These are phyloP conservation scores for Candida stauntonica DNA, from an alignment of 805 yeast species.

Conservation along the genomic window DNA sequence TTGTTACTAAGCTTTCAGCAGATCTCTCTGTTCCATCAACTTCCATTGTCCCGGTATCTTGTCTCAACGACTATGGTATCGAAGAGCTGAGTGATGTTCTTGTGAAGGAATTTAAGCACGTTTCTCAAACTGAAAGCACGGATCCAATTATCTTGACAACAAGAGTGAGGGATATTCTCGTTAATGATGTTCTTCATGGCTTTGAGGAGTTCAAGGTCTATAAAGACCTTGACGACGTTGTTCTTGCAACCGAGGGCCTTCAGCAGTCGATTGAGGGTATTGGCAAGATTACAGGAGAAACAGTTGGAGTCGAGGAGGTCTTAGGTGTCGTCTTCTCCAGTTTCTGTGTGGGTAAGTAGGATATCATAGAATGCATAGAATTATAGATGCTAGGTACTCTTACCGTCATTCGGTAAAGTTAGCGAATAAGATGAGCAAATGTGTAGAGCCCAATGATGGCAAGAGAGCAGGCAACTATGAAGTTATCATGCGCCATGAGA, in stretches of 20 bases:
- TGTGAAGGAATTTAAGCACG: constrained; percentile 39
- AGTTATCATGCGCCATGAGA: no score
- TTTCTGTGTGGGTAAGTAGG: constrained; percentile 87
- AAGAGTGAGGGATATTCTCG: constrained; percentile 69
- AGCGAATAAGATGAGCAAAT: no score
- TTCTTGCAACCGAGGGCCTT: constrained; percentile 74
- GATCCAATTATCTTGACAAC: constrained; percentile 72
- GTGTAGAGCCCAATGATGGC: no score
- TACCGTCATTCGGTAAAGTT: no score
- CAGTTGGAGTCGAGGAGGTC: constrained; percentile 85
- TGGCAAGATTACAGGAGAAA: constrained; percentile 87
- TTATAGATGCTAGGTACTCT: no score
- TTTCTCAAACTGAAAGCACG: constrained; percentile 46
- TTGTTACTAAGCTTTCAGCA: constrained; percentile 23
- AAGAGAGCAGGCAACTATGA: no score
- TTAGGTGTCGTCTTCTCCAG: constrained; percentile 86
- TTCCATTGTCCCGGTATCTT: constrained; percentile 48
- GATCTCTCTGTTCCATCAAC: constrained; percentile 21
- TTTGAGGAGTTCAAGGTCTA: constrained; percentile 56
- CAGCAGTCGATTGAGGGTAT: constrained; percentile 76
- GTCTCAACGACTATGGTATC: constrained; percentile 55
- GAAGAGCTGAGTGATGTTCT: constrained; percentile 39
- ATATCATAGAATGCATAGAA: no score
- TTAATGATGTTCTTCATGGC: constrained; percentile 73
- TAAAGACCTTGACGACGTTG: constrained; percentile 60